Base-by-base conservation (phyloP, 208 protist genomes). In the Leishmania major region DNA sequence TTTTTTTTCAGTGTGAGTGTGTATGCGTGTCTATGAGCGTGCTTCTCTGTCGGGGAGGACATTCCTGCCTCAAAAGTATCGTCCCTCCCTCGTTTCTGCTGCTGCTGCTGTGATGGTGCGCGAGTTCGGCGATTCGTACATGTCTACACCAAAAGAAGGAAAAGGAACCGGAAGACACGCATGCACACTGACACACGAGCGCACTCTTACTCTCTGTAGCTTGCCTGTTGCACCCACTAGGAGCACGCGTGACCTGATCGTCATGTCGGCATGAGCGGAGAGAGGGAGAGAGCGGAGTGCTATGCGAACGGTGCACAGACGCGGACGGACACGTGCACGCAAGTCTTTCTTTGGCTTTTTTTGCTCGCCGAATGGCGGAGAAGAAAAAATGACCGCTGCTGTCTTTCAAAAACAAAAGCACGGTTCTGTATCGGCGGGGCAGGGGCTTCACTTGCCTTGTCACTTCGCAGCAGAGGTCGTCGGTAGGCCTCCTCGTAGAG, bases 51-150 rank as follows among this genome's bases (percentile, higher is more conserved):
- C 22, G 1, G 2, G 37, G 70, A 3, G 22, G 10, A 17, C n/a
- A 40, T 37, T 53, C 40, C 47, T 75, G 74, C 19, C 55, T 77
- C 55, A 51, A 55, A 60, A 67, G 53, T 86, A 47, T 77, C 59
- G 57, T 67, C 60, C 45, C 17, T 72, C 28, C 57, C 49, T 43
- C 53, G 7, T 37, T 64, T n/a, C 19, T 49, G 11, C 35, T 47
- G 35, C 40, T 40, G 64, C 17, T 3, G 28, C 15, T 43, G 64
- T 43, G 7, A 10, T 17, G 10, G 64, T 45, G 25, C 17, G 31
- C 7, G 35, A 0, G 45, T 47, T 47, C 43, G 6, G 28, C 35
- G 3, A 43, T 59, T 51, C 31, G 17, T 78, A 17, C 25, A 6
- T 37, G 37, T 40, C 70, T 71, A 11, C 66, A 13, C 66, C 37